Conservation (phyloP, 2,329 filamentous ascomycete genomes). For the Trichophyton schoenleinii region DNA sequence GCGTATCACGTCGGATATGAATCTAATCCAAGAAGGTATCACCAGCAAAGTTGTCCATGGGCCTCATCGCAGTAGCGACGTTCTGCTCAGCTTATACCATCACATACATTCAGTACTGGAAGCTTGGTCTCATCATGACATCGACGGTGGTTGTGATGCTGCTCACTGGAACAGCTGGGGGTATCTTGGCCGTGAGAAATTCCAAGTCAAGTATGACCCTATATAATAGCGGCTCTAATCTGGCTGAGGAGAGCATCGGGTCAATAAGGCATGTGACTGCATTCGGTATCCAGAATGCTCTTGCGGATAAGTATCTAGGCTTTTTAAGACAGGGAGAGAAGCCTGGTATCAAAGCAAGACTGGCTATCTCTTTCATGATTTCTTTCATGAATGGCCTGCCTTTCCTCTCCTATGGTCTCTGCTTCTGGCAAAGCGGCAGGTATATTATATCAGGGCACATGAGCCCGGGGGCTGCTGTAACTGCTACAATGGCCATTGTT, state of each 20-base stretch:
- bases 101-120: background rate
- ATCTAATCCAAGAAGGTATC: slow-evolving; percentile 73
- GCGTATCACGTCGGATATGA: slow-evolving; percentile 72
- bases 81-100: slow-evolving; percentile 1
- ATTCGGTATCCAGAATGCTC: background rate
- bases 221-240: background rate
- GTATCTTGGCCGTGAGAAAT: background rate
- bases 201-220: background rate
- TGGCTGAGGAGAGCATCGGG: background rate
- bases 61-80: background rate
- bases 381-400: background rate
- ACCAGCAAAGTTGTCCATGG: slow-evolving; percentile 64
- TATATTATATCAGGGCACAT: slow-evolving; percentile 52
- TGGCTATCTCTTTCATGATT: background rate
- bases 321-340: background rate
- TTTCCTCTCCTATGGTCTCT: background rate
- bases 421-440: slow-evolving; percentile 60
- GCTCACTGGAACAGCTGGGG: background rate
- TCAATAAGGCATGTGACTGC: background rate
- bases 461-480: slow-evolving; percentile 53
- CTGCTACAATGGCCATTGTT: slow-evolving; percentile 68
- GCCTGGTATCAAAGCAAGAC: background rate
- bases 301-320: background rate
- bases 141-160: background rate
- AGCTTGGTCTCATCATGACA: background rate